Base-by-base conservation (phyloP, 306 rosid species). In the Corylus heterophylla region DNA sequence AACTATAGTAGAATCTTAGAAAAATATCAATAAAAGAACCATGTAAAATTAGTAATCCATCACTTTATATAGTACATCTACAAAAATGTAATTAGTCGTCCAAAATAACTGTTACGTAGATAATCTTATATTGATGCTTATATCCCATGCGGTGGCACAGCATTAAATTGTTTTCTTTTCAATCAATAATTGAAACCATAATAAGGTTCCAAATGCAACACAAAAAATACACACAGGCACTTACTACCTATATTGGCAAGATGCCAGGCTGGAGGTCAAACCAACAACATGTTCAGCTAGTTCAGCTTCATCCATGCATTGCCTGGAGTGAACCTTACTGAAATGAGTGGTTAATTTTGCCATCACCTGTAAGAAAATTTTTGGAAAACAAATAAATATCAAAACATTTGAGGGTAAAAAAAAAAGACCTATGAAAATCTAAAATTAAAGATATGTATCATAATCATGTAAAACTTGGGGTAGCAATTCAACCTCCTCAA, bases 201-300 rank as follows among this genome's bases (percentile, higher is more conserved):
- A 20, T 54, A 45, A 48, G 25, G 51, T 56, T 71, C 77, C 18
- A 55, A 79, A 76, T 78, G 47, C 42, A n/a, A 45, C 12, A 29
- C 31, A 82, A 74, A 56, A 54, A 2, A 51, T 51, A 74, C 76
- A 62, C 45, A 54, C 22, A 71, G 69, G 67, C 69, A 66, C 51
- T 79, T 67, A 81, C 75, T 83, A 94, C 98, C 98, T 94, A 84
- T 88, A 94, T 56, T 89, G 98, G 81, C 97, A 94, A 84, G 97
- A 94, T 25, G 98, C 97, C 69, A 94, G 77, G 85, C 93, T 91
- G 83, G 85, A 72, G 9, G 97, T 94, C 93, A 94, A 87, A 80
- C 97, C 98, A 85, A 82, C 97, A 82, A 92, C 88, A 85, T 92
- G 98, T 72, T 95, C 98, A 69, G 98, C 95, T 75, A 92, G 81